Evolutionary conservation across 106 monocot genomes (phyloP), one percentile per base, ranked within the genome.

Genomic region (Dioscorea alata): DNA sequence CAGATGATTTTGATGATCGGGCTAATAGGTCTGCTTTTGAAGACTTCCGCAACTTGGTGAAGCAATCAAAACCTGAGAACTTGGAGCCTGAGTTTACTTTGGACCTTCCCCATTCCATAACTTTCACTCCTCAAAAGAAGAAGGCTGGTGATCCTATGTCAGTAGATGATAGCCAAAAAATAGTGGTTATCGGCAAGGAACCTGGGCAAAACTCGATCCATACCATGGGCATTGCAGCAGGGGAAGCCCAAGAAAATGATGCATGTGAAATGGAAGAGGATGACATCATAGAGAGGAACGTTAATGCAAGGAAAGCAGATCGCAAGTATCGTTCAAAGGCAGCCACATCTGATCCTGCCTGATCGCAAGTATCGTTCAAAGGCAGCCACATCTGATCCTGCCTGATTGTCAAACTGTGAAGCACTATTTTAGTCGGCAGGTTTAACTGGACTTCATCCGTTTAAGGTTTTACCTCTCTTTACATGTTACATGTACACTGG

Each of bases 241-340:
- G 23, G n/a, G 85, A 77, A 58, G 71, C 48, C 15, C 49, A 58
- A 23, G 89, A 78, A 19, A 73, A 25, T 62, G 89, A 85, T 33
- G 61, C 31, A 16, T 76, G 76, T 79, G 83, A 83, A 58, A 87
- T 90, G 84, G 90, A 99, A 19, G 87, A 87, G 72, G 86, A 89
- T 67, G 73, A 60, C 25, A 4, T 57, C 14, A 68, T 76, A 21
- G 23, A 35, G 1, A 53, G 19, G 13, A 63, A 22, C 31, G 22
- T 56, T 4, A 67, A 21, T 15, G 1, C 69, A 16, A 63, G 69
- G 57, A 86, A 69, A 50, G 49, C 23, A 53, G 71, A 49, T 4
- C 76, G 90, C 42, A 42, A 42, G 28, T 90, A 86, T 69, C 77
- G 90, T 1, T 54, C 77, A 8, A 90, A 68, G 60, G 6, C 74